These are phyloP conservation scores for Geotrichum citri-aurantii DNA, from an alignment of 1,139 yeast genomes.

Conservation along the genomic window DNA sequence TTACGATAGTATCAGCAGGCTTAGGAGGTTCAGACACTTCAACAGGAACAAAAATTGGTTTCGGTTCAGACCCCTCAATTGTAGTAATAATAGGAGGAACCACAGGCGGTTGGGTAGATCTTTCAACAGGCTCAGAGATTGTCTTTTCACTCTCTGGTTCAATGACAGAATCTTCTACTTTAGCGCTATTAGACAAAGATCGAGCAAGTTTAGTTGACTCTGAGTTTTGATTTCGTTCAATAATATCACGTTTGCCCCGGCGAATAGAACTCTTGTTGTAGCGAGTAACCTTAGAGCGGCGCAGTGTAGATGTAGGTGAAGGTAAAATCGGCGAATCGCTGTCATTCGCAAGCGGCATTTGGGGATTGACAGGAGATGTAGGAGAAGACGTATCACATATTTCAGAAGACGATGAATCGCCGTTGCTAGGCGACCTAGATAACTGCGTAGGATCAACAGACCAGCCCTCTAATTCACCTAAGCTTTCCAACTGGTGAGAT, in stretches of 20 bases:
- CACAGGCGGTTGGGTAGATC: not conserved
- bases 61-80: not conserved
- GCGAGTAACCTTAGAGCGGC: constrained; percentile 29
- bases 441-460: constrained; percentile 33
- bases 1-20: constrained; percentile 3
- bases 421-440: constrained; percentile 24
- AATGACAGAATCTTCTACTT: not conserved
- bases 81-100: not conserved
- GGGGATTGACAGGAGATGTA: constrained; percentile 15
- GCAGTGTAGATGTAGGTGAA: constrained; percentile 28
- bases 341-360: constrained; percentile 25
- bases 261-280: constrained; percentile 26
- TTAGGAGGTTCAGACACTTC: constrained; percentile 6
- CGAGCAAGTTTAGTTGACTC: not conserved
- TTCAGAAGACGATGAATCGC: constrained; percentile 4
- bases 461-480: constrained; percentile 33
- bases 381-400: constrained; percentile 6
- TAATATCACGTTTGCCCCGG: constrained; percentile 20
- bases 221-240: constrained; percentile 1
- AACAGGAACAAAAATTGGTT: not conserved
- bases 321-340: constrained; percentile 30
- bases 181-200: not conserved
- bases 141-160: not conserved
- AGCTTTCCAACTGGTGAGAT: constrained; percentile 29
- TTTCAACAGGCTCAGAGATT: not conserved